phyloP scores from a whole-genome alignment of 1,139 yeast genomes.

The Geotrichum citri-aurantii region DNA sequence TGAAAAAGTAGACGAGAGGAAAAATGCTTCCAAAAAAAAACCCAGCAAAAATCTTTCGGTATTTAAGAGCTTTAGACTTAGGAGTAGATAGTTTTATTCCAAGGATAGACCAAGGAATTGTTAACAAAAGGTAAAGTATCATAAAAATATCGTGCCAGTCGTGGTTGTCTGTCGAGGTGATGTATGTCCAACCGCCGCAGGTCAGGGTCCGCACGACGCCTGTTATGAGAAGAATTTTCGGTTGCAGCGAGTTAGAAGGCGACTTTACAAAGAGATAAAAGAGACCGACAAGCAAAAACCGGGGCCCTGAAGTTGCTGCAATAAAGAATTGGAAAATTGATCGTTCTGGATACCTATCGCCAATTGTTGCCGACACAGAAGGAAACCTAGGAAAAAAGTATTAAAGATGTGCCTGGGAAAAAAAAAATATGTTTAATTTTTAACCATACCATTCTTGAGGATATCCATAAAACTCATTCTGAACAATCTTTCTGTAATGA shows the following conservation, averaged over 20 bases:
- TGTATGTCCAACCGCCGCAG: conserved; percentile 99
- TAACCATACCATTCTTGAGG: conserved; percentile 85
- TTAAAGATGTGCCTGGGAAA: neutral
- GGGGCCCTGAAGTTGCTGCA: conserved; percentile 52
- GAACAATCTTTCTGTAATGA: conserved; percentile 81
- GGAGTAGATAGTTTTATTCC: conserved; percentile 52
- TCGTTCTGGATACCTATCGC: conserved; percentile 94
- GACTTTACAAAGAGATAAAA: conserved; percentile 44
- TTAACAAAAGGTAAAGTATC: conserved; percentile 81
- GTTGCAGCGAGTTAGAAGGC: conserved; percentile 38
- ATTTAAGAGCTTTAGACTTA: conserved; percentile 43
- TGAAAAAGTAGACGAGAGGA: conserved; percentile 83
- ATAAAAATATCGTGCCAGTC: conserved; percentile 93
- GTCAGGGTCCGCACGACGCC: conserved; percentile 83
- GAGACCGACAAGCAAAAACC: conserved; percentile 66
- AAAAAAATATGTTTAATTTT: neutral
- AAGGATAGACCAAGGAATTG: conserved; percentile 83
- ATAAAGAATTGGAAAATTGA: conserved; percentile 79
- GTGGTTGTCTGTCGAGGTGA: conserved; percentile 94
- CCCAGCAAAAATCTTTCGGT: conserved; percentile 50
- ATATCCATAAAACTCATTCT: conserved; percentile 78
- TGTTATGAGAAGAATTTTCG: conserved; percentile 43
- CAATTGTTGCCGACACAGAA: conserved; percentile 92
- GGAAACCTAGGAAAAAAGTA: conserved; percentile 51
- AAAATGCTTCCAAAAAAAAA: conserved; percentile 65